Conservation (phyloP, 805 yeast species). For the Candida easanensis region DNA sequence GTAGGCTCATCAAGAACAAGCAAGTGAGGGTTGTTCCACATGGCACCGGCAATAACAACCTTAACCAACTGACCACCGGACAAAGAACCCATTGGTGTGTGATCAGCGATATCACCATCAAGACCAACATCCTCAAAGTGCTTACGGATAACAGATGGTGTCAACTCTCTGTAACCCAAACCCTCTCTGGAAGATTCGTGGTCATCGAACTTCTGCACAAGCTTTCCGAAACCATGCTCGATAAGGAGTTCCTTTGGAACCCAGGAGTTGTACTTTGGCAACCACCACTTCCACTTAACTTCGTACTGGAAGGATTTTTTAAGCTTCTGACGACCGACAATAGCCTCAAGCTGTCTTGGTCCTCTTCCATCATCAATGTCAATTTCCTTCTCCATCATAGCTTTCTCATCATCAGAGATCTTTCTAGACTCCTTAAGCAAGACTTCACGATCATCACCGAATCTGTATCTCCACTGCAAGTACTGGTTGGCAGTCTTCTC, state of each 20-base stretch:
- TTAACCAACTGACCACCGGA: slow-evolving; percentile 98
- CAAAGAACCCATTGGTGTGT: slow-evolving; percentile 92
- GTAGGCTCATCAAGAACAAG: slow-evolving; percentile 98
- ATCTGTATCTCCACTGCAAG: slow-evolving; percentile 96
- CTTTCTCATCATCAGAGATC: slow-evolving; percentile 75
- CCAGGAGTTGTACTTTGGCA: slow-evolving; percentile 93
- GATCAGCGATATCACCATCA: slow-evolving; percentile 98
- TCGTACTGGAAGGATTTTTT: slow-evolving; percentile 97
- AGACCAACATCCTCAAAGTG: slow-evolving; percentile 97
- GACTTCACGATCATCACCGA: slow-evolving; percentile 98
- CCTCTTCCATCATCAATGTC: slow-evolving; percentile 87
- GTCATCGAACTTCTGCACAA: slow-evolving; percentile 96
- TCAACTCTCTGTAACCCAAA: slow-evolving; percentile 92
- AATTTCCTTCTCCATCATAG: slow-evolving; percentile 70
- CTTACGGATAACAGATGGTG: slow-evolving; percentile 89
- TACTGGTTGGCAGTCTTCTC: slow-evolving; percentile 98
- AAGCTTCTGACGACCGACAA: slow-evolving; percentile 95
- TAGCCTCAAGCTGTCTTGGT: slow-evolving; percentile 84
- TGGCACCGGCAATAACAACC: slow-evolving; percentile 98
- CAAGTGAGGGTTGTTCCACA: slow-evolving; percentile 99
- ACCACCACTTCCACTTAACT: slow-evolving; percentile 88
- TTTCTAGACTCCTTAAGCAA: slow-evolving; percentile 89
- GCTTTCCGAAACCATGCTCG: slow-evolving; percentile 82
- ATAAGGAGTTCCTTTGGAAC: slow-evolving; percentile 79
- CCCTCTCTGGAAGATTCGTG: slow-evolving; percentile 99